phyloP scores from a whole-genome alignment of 768 basidiomycete species.

The Russula vinacea region DNA sequence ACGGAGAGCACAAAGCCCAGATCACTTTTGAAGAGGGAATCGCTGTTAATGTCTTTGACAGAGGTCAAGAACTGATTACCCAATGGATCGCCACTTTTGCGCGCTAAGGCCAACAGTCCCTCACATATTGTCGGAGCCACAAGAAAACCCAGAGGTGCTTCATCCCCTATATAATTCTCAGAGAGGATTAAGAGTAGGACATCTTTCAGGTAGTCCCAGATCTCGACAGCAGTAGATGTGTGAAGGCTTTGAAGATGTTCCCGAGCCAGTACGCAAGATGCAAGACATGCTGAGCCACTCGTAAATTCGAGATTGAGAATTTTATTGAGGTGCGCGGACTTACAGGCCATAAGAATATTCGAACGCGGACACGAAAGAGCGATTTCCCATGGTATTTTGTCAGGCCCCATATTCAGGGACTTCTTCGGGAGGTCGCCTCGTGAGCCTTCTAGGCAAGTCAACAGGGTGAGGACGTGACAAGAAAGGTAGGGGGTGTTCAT shows the following conservation, averaged over 20 bases:
- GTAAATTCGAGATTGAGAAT: conserved; percentile 4
- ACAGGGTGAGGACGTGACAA: conserved; percentile 10
- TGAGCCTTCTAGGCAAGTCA: conserved; percentile 2
- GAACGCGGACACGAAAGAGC: conserved; percentile 28
- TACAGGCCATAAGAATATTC: conserved; percentile 45
- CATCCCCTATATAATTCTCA: conserved; percentile 44
- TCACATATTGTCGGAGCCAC: conserved; percentile 49
- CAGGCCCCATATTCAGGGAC: neutral
- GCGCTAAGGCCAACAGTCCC: conserved; percentile 45
- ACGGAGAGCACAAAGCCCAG: conserved; percentile 43
- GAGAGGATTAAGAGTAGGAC: conserved; percentile 47
- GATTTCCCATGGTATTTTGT: conserved; percentile 15
- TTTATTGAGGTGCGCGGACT: conserved; percentile 29
- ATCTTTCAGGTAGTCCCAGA: conserved; percentile 54
- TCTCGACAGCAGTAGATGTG: conserved; percentile 46
- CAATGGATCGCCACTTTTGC: conserved; percentile 10
- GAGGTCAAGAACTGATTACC: conserved; percentile 18
- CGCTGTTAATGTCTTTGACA: neutral
- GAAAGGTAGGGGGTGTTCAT: conserved; percentile 7
- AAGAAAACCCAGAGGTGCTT: conserved; percentile 51
- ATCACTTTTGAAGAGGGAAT: conserved; percentile 20
- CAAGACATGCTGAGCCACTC: conserved; percentile 21
- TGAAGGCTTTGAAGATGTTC: conserved; percentile 32
- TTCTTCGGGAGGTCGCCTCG: neutral
- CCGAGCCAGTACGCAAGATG: conserved; percentile 39